phyloP scores from a whole-genome alignment of 139 green algal genomes.

The Diplosphaera chodatii region DNA sequence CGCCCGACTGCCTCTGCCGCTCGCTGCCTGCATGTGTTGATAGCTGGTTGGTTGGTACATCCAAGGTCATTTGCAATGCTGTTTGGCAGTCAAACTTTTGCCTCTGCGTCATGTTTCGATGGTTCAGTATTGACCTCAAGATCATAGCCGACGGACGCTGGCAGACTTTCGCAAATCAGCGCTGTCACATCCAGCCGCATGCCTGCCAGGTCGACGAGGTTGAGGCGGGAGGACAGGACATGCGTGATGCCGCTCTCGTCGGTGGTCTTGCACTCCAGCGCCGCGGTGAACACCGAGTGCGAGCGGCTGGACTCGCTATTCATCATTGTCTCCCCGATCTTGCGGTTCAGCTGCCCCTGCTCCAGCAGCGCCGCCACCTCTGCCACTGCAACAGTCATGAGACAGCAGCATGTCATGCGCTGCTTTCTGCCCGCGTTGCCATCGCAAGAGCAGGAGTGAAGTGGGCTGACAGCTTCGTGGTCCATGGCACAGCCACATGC shows the following conservation, averaged over 20 bases:
- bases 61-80: too few species aligned
- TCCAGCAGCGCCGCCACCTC: constrained; percentile 69
- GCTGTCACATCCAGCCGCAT: too few species aligned
- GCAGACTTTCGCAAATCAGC: too few species aligned
- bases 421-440: too few species aligned
- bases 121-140: too few species aligned
- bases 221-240: constrained; percentile 61
- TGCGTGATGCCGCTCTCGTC: constrained; percentile 44
- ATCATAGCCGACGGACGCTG: too few species aligned
- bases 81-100: too few species aligned
- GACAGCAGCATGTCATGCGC: not conserved
- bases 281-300: constrained; percentile 85
- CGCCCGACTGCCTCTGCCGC: constrained; percentile 62
- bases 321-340: constrained; percentile 76
- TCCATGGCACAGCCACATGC: too few species aligned
- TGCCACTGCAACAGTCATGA: constrained; percentile 44
- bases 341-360: constrained; percentile 55
- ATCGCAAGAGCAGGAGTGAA: too few species aligned
- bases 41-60: too few species aligned
- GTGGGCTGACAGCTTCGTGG: too few species aligned
- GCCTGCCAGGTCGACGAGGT: constrained; percentile 95
- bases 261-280: constrained; percentile 39
- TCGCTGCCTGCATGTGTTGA: constrained; percentile 87
- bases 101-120: too few species aligned
- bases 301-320: constrained; percentile 82